These are phyloP conservation scores for Tetradesmus obliquus DNA, from an alignment of 139 green algal genomes.

Conservation along the genomic window DNA sequence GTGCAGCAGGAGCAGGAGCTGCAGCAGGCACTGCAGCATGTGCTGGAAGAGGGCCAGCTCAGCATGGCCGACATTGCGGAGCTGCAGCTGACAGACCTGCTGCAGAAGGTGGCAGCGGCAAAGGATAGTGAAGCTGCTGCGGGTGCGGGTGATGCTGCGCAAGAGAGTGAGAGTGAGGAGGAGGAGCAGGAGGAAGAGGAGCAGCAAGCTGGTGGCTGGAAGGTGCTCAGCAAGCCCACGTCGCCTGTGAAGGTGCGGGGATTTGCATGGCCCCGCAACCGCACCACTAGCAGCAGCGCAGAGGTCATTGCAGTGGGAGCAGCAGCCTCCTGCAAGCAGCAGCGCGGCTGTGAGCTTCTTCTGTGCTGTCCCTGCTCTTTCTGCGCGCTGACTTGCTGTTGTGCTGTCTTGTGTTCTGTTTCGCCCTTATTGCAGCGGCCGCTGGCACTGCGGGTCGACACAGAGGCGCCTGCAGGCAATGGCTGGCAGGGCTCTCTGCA, in stretches of 20 bases:
- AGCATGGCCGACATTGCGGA: constrained; percentile 13
- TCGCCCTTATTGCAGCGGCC: constrained; percentile 1
- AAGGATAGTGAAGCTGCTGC: background rate
- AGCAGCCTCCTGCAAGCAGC: background rate
- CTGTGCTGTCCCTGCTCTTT: background rate
- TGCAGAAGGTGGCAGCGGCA: background rate
- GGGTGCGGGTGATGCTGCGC: background rate
- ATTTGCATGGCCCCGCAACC: background rate
- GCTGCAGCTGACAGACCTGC: constrained; percentile 7
- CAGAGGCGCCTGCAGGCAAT: background rate
- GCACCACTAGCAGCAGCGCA: too few species aligned
- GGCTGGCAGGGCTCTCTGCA: constrained; percentile 16
- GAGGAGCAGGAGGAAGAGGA: background rate
- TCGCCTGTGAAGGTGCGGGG: background rate
- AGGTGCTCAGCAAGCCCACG: constrained; percentile 20
- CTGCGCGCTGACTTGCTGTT: background rate
- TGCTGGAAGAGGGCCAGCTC: background rate
- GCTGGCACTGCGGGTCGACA: background rate
- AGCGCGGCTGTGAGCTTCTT: too few species aligned
- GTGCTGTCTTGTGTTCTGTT: background rate
- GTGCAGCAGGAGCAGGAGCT: constrained; percentile 25
- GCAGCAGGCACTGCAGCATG: background rate
- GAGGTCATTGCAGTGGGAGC: background rate
- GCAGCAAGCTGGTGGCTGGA: background rate
- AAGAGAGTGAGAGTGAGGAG: background rate